A percentile compares a stretch with the other conserved stretches of the same genome.
phyloP scores from a whole-genome alignment of 305 asterid species.

The Fraxinus xanthoxyloides region DNA sequence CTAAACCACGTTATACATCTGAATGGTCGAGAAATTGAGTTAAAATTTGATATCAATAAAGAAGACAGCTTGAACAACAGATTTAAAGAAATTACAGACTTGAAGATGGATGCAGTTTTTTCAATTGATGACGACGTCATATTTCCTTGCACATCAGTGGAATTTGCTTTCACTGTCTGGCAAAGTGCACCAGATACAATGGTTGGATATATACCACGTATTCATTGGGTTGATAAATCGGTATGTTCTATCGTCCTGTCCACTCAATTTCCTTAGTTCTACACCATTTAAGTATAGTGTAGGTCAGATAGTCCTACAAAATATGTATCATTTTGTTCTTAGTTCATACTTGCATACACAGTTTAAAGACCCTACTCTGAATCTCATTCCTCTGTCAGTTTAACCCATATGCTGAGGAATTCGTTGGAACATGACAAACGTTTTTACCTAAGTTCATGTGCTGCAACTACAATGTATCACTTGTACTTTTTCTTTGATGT shows the following conservation, averaged over 20 bases:
- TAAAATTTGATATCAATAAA: constrained; percentile 63
- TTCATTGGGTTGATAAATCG: constrained; percentile 62
- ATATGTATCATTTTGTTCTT: not conserved
- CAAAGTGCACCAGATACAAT: constrained; percentile 74
- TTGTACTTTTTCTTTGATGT: not conserved
- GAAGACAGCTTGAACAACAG: constrained; percentile 91
- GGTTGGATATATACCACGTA: constrained; percentile 91
- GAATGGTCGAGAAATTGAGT: constrained; percentile 51
- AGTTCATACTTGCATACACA: not conserved
- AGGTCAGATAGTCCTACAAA: not conserved
- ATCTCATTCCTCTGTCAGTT: not conserved
- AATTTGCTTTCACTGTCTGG: constrained; percentile 69
- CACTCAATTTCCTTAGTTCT: not conserved
- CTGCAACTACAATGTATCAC: not conserved
- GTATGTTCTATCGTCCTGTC: constrained; percentile 32
- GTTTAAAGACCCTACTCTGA: not conserved
- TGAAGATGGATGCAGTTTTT: constrained; percentile 72
- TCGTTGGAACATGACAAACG: not conserved
- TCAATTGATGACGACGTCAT: constrained; percentile 77
- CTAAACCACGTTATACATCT: constrained; percentile 43
- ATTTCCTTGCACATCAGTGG: constrained; percentile 71
- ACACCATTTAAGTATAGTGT: not conserved
- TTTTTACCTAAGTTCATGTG: not conserved
- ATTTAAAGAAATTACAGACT: constrained; percentile 74
- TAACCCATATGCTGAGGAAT: not conserved